Percentiles rank a stretch among this genome's conserved stretches.
Conservation (phyloP, 1,139 yeast species). For the Hemisphaericaspora xylanilytica region DNA sequence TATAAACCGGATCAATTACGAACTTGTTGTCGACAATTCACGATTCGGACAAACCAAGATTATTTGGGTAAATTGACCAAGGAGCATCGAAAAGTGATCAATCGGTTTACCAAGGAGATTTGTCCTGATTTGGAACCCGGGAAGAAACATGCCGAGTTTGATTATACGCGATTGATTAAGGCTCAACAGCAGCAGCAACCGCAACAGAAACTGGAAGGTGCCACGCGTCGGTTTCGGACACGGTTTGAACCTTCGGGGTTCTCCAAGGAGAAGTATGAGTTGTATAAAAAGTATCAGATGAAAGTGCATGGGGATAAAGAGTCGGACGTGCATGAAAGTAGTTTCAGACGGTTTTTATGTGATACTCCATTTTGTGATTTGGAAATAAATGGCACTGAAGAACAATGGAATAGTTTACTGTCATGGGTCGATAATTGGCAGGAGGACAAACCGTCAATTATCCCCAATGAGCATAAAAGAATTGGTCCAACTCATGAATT, state of each 20-base stretch:
- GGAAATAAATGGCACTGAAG: slow-evolving; percentile 24
- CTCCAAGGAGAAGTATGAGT: slow-evolving; percentile 58
- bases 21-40: slow-evolving; percentile 79
- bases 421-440: slow-evolving; percentile 28
- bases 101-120: slow-evolving; percentile 54
- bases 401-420: slow-evolving; percentile 30
- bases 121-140: slow-evolving; percentile 14
- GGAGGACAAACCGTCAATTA: neutral
- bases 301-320: slow-evolving; percentile 63
- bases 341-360: slow-evolving; percentile 69
- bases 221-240: slow-evolving; percentile 50
- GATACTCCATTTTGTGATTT: slow-evolving; percentile 52
- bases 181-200: slow-evolving; percentile 26
- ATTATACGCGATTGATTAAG: slow-evolving; percentile 18
- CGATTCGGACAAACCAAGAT: slow-evolving; percentile 62
- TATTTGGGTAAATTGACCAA: slow-evolving; percentile 49
- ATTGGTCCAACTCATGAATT: slow-evolving; percentile 69
- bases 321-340: slow-evolving; percentile 38
- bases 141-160: slow-evolving; percentile 18
- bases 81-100: slow-evolving; percentile 65
- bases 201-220: too few relatives aligned
- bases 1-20: slow-evolving; percentile 73
- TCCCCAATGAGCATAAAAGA: slow-evolving; percentile 12
- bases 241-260: slow-evolving; percentile 52
- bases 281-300: slow-evolving; percentile 70